Evolutionary conservation across 83 land plant genomes (phyloP), one percentile per base, ranked within the genome.

Genomic region (Picea mariana): DNA sequence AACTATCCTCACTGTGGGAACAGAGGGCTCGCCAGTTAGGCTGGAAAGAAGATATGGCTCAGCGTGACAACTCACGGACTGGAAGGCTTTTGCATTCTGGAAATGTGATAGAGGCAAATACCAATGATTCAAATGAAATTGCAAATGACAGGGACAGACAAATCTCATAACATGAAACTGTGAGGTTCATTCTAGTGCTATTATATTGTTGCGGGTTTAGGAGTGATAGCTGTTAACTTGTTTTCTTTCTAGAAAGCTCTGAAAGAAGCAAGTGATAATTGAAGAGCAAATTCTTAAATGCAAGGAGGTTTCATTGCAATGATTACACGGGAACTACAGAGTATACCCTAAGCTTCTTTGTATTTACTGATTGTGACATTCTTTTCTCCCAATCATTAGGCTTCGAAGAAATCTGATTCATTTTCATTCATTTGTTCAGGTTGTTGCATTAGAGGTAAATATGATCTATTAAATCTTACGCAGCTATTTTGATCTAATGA

Each of bases 1-100:
- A 88, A 80, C 63, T 85, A 23, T 85, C 93, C 72, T 87, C 83
- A 34, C 31, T 88, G 80, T 95, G 98, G 98, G 94, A 91, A 79
- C 49, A 26, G 61, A 84, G 98, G 81, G 98, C 98, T 31, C 89
- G 92, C 15, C 84, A 84, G 55, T 72, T 80, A 82, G 98, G 98
- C 55, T 95, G 98, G 98, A 95, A 84, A 85, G 92, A 87, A 42
- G 88, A 73, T 42, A 73, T 73, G 77, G 77, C 26, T 52, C 55
- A 9, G 58, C 6, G 16, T 73, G 77, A 44, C 49, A 73, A 21
- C n/a, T 21, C 58, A 44, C 77, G 47, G 11, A 73, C 26, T 73
- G 58, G 58, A 23, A 73, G 49, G 12, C 11, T 44, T 44, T 23
- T 44, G 24, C 77, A n/a, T 20, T 20, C 26, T n/a, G 18, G 77